These are phyloP conservation scores for Calendula officinalis DNA, from an alignment of 129 eudicot species.

Conservation along the genomic window DNA sequence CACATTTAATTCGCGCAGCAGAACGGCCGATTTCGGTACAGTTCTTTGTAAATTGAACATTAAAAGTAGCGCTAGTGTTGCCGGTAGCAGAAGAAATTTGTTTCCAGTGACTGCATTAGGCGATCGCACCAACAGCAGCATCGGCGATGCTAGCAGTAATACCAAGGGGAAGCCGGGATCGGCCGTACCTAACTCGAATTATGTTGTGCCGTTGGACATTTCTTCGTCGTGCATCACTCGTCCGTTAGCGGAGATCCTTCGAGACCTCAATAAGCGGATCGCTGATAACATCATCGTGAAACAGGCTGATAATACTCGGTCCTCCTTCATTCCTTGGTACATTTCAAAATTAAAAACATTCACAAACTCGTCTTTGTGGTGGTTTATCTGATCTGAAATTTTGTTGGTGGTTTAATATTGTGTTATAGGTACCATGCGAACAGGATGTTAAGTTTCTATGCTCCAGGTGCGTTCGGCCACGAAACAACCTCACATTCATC, in stretches of 20 bases:
- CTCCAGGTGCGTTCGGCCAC: slow-evolving; percentile 58
- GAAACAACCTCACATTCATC: neutral
- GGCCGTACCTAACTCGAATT: slow-evolving; percentile 63
- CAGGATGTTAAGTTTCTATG: slow-evolving; percentile 94
- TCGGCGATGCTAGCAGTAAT: slow-evolving; percentile 11
- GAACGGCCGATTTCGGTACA: neutral
- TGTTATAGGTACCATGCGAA: slow-evolving; percentile 83
- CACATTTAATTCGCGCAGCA: slow-evolving; percentile 18
- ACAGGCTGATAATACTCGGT: slow-evolving; percentile 5
- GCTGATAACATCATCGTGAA: slow-evolving; percentile 69
- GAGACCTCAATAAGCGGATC: slow-evolving; percentile 90
- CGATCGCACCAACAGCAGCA: neutral
- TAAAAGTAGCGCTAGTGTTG: neutral
- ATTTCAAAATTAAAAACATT: neutral
- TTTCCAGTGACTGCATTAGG: slow-evolving; percentile 22
- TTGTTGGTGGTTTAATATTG: neutral
- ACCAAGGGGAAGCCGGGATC: slow-evolving; percentile 10
- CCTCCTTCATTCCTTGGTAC: slow-evolving; percentile 72
- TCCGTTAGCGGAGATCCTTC: slow-evolving; percentile 75
- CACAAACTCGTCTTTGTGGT: neutral
- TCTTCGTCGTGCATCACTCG: slow-evolving; percentile 70
- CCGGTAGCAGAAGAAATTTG: slow-evolving; percentile 10
- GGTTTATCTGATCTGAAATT: slow-evolving; percentile 3
- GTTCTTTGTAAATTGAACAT: slow-evolving; percentile 14
- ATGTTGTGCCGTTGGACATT: slow-evolving; percentile 81